Evolutionary conservation across 345 rosid species (phyloP).

Genomic region (Psidium guajava): DNA sequence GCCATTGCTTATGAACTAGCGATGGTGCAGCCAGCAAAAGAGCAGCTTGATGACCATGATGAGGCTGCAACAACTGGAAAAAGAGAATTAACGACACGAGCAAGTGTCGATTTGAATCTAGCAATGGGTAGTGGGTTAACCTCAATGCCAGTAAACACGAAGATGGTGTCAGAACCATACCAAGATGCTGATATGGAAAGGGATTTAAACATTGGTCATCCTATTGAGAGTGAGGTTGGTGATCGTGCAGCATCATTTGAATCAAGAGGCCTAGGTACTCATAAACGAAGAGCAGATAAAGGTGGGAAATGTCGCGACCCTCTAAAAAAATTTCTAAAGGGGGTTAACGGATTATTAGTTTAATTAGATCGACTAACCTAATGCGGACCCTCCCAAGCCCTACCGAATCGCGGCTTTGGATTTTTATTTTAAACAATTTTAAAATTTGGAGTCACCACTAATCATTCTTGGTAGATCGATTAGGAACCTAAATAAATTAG

Average conservation of each 20-base stretch:
- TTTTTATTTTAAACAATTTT: no score
- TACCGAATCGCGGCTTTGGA: no score
- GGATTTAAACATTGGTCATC: slow-evolving; percentile 79
- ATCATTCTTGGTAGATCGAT: no score
- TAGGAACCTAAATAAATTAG: no score
- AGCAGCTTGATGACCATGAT: slow-evolving; percentile 68
- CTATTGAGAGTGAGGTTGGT: slow-evolving; percentile 94
- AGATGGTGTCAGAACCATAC: slow-evolving; percentile 34
- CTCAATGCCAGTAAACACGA: slow-evolving; percentile 36
- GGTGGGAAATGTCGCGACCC: no score
- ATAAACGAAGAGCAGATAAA: slow-evolving; percentile 82
- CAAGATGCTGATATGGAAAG: slow-evolving; percentile 66
- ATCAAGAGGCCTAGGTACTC: slow-evolving; percentile 89
- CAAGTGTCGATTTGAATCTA: slow-evolving; percentile 65
- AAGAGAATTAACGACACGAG: slow-evolving; percentile 32
- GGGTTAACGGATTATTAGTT: no score
- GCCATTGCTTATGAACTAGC: no score
- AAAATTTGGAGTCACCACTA: no score
- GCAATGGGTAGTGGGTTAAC: slow-evolving; percentile 75
- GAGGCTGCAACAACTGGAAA: slow-evolving; percentile 86
- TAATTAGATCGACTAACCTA: no score
- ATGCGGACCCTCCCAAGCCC: no score
- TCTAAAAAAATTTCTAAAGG: no score
- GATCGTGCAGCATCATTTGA: slow-evolving; percentile 96
- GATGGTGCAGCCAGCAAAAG: no score